Percentiles rank a stretch among this genome's conserved stretches.
Evolutionary conservation across 306 rosid species (phyloP).

Genomic region (Oemleria cerasiformis): DNA sequence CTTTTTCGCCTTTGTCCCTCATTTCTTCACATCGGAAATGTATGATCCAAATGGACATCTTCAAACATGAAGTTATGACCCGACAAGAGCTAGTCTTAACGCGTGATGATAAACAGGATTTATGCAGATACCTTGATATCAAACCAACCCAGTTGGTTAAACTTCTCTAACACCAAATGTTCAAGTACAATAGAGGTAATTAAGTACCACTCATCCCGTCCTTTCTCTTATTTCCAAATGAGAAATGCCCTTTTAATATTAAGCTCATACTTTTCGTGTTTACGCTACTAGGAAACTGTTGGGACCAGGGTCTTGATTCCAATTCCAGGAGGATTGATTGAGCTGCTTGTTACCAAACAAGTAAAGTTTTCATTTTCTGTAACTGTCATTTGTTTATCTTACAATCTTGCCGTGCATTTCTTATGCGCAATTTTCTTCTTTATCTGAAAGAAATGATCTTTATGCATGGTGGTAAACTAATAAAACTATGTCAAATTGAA

Average conservation of each 20-base stretch:
- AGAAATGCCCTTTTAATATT: neutral
- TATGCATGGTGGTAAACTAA: neutral
- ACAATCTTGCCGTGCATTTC: neutral
- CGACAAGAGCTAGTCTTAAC: neutral
- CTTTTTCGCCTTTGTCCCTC: neutral
- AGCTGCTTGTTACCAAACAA: constrained; percentile 63
- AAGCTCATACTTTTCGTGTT: neutral
- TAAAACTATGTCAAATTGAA: neutral
- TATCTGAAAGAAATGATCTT: neutral
- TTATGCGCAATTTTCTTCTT: neutral
- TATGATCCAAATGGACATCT: neutral
- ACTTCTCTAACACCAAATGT: constrained; percentile 43
- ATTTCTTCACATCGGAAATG: too few relatives aligned
- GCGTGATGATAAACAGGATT: constrained; percentile 41
- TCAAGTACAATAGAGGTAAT: constrained; percentile 37
- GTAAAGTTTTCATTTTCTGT: constrained; percentile 25
- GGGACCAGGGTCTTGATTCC: constrained; percentile 77
- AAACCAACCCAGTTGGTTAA: constrained; percentile 68
- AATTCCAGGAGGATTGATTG: constrained; percentile 63
- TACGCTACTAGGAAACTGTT: constrained; percentile 48
- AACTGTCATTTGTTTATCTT: neutral
- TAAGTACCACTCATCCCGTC: constrained; percentile 12
- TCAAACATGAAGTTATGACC: too few relatives aligned
- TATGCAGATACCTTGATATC: constrained; percentile 57
- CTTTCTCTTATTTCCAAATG: neutral